A percentile compares a stretch with the other conserved stretches of the same genome.
These are phyloP conservation scores for Phytomonas sp. DNA, from an alignment of 208 protist genomes.

Conservation along the genomic window DNA sequence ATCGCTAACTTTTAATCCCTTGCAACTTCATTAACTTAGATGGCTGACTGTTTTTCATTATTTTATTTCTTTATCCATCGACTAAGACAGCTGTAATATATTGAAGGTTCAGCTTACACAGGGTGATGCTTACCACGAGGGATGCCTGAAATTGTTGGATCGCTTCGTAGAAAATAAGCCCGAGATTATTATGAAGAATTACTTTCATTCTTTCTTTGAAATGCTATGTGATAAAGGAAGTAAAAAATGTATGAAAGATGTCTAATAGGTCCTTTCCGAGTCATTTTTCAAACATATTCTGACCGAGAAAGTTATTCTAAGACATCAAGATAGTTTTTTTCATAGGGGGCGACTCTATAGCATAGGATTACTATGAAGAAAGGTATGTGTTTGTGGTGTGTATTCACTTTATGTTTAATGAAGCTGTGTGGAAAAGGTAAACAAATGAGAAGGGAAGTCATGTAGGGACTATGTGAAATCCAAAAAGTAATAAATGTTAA, in stretches of 20 bases:
- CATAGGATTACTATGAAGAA: not conserved
- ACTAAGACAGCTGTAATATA: not conserved
- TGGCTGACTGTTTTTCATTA: not conserved
- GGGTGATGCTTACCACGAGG: constrained; percentile 53
- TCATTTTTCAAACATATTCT: not conserved
- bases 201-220: not conserved
- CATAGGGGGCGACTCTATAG: not conserved
- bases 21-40: constrained; percentile 6
- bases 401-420: not conserved
- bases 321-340: constrained; percentile 17
- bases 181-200: constrained; percentile 14
- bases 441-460: not conserved
- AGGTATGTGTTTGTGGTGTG: constrained; percentile 5
- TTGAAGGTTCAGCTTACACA: not conserved
- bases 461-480: not conserved
- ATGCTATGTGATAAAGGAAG: constrained; percentile 2
- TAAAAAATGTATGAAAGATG: constrained; percentile 5
- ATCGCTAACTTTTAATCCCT: not conserved
- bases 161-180: constrained; percentile 59
- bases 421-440: not conserved
- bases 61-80: not conserved
- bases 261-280: constrained; percentile 22
- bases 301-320: constrained; percentile 18
- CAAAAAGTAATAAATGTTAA: not conserved
- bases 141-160: constrained; percentile 30